phyloP scores from a whole-genome alignment of 1,284 basidiomycete genomes.

The Trichosporon sp. region DNA sequence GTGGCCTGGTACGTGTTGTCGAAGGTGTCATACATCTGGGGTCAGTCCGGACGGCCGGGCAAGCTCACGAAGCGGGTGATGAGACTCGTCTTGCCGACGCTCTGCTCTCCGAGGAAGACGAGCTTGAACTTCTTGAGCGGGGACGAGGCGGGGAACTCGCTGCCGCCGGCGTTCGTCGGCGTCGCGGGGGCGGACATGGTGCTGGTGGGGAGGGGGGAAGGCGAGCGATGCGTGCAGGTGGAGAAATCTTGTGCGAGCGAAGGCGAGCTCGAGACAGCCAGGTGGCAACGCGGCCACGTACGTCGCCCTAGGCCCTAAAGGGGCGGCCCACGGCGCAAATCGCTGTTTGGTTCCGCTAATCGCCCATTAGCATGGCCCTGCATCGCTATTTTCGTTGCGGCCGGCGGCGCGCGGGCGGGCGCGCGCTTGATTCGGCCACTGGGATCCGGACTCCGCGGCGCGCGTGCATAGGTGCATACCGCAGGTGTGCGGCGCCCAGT shows the following conservation, averaged over 20 bases:
- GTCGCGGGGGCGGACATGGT: constrained; percentile 14
- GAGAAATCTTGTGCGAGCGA: not conserved
- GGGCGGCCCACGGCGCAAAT: not conserved
- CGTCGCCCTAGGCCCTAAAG: not conserved
- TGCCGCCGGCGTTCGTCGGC: constrained; percentile 7
- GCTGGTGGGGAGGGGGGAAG: not conserved
- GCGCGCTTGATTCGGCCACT: not conserved
- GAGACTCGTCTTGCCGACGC: constrained; percentile 92
- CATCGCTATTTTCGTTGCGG: not conserved
- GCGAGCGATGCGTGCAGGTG: not conserved
- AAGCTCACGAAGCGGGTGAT: constrained; percentile 74
- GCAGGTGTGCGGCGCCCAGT: not conserved
- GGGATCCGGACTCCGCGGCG: not conserved
- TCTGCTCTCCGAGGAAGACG: constrained; percentile 86
- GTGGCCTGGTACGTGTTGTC: constrained; percentile 99
- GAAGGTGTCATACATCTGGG: constrained; percentile 98
- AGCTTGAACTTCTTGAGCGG: constrained; percentile 94
- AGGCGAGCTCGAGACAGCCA: not conserved
- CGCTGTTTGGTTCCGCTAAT: not conserved
- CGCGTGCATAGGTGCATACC: not conserved
- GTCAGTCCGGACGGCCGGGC: constrained; percentile 11
- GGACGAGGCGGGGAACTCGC: constrained; percentile 27
- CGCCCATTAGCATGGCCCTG: not conserved
- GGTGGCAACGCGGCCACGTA: not conserved
- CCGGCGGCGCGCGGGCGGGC: not conserved